Evolutionary conservation across 2,329 filamentous ascomycete genomes (phyloP).

Genomic region (Aspergillus pseudoglaucus): DNA sequence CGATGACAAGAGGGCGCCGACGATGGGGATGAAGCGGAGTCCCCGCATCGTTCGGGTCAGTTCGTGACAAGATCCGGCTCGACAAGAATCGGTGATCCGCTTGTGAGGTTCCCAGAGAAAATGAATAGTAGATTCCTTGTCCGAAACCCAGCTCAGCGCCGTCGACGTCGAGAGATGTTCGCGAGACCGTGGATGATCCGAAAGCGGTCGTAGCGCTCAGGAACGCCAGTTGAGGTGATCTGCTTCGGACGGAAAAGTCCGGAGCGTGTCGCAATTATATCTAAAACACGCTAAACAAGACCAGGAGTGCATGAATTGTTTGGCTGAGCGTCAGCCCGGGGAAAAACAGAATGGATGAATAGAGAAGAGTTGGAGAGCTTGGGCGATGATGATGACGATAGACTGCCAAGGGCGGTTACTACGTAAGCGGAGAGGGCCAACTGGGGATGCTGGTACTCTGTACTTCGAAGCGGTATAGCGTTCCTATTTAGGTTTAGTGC

Average conservation of each 20-base stretch:
- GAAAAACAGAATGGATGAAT: neutral
- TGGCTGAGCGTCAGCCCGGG: neutral
- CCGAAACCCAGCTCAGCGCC: no score
- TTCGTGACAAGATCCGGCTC: neutral
- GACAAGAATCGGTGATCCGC: neutral
- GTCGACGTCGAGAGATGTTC: neutral
- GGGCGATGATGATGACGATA: neutral
- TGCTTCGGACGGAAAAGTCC: no score
- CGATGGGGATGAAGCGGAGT: conserved; percentile 18
- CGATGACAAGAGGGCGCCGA: conserved; percentile 20
- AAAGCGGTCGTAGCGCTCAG: neutral
- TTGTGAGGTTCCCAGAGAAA: neutral
- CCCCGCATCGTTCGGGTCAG: conserved; percentile 24
- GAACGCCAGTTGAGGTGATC: neutral
- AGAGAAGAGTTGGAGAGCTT: neutral
- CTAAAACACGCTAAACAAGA: neutral
- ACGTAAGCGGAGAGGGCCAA: conserved; percentile 1
- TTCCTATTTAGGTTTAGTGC: no score
- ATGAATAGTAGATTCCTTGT: no score
- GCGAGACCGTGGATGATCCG: neutral
- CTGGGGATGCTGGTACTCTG: neutral
- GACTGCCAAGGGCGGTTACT: neutral
- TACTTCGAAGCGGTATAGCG: no score
- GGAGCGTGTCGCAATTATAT: neutral
- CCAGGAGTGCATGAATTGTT: neutral